phyloP scores from a whole-genome alignment of 345 rosid genomes.

The Dovyalis caffra region DNA sequence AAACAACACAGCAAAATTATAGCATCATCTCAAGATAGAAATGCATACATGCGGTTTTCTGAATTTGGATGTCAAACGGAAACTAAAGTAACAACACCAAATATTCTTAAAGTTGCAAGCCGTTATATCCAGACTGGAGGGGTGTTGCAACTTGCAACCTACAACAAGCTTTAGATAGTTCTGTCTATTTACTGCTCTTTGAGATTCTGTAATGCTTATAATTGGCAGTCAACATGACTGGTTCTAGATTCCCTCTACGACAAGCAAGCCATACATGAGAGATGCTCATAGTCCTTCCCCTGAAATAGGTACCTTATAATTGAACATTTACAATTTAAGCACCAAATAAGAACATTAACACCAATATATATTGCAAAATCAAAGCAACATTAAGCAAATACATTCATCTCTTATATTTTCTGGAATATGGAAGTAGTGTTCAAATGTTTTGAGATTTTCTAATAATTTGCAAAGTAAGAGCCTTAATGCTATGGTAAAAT shows the following conservation, averaged over 20 bases:
- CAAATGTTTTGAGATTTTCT: not conserved
- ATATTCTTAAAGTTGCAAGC: slow-evolving; percentile 5
- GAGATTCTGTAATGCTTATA: slow-evolving; percentile 63
- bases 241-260: not conserved
- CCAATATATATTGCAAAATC: not conserved
- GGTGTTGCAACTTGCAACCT: not conserved
- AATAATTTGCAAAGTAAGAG: not conserved
- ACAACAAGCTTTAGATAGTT: slow-evolving; percentile 27
- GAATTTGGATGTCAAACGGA: slow-evolving; percentile 2
- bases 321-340: not conserved
- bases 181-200: slow-evolving; percentile 51
- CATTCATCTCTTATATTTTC: not conserved
- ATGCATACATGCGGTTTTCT: slow-evolving; percentile 4
- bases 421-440: not conserved
- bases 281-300: not conserved
- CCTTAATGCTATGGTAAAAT: too few species aligned
- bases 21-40: too few species aligned
- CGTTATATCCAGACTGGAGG: not conserved
- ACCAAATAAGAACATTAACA: not conserved
- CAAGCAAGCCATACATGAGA: not conserved
- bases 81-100: not conserved
- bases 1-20: too few species aligned
- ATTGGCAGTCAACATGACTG: not conserved
- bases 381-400: not conserved
- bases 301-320: not conserved